A percentile compares a stretch with the other conserved stretches of the same genome.
phyloP scores from a whole-genome alignment of 768 basidiomycete species.

The Crepidotus variabilis region DNA sequence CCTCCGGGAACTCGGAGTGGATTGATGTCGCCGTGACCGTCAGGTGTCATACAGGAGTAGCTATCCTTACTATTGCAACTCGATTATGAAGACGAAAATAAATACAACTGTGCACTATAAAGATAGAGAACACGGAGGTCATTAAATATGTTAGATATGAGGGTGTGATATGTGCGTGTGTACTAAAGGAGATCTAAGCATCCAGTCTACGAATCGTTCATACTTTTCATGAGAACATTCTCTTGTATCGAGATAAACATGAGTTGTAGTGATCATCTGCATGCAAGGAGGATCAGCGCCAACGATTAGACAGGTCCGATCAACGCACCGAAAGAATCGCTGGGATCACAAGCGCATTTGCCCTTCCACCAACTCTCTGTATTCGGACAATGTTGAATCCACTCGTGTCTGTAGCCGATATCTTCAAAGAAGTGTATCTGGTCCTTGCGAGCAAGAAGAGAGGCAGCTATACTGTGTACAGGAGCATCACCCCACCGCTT shows the following conservation, averaged over 20 bases:
- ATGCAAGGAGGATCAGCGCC: neutral
- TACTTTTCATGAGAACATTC: slow-evolving; percentile 6
- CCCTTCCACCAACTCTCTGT: slow-evolving; percentile 53
- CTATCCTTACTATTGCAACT: too few relatives aligned
- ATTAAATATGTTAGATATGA: too few relatives aligned
- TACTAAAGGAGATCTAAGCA: too few relatives aligned
- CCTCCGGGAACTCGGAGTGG: too few relatives aligned
- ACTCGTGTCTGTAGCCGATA: slow-evolving; percentile 81
- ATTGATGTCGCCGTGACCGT: too few relatives aligned
- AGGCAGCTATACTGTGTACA: slow-evolving; percentile 74
- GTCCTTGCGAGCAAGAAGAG: slow-evolving; percentile 68
- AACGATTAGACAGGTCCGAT: neutral
- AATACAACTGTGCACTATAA: too few relatives aligned
- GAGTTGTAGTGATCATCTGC: slow-evolving; percentile 41
- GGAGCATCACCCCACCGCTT: slow-evolving; percentile 82
- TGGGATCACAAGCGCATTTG: slow-evolving; percentile 71
- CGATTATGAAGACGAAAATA: too few relatives aligned
- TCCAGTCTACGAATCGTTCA: neutral
- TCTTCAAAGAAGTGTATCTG: slow-evolving; percentile 82
- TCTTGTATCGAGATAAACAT: slow-evolving; percentile 35
- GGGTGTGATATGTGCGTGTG: too few relatives aligned
- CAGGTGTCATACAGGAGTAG: too few relatives aligned
- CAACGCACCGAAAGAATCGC: slow-evolving; percentile 62
- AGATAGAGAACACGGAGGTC: too few relatives aligned
- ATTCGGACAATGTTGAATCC: slow-evolving; percentile 73